Evolutionary conservation across 2,329 filamentous ascomycete genomes (phyloP), one percentile per base, ranked within the genome.

Genomic region (Aspergillus puulaauensis): DNA sequence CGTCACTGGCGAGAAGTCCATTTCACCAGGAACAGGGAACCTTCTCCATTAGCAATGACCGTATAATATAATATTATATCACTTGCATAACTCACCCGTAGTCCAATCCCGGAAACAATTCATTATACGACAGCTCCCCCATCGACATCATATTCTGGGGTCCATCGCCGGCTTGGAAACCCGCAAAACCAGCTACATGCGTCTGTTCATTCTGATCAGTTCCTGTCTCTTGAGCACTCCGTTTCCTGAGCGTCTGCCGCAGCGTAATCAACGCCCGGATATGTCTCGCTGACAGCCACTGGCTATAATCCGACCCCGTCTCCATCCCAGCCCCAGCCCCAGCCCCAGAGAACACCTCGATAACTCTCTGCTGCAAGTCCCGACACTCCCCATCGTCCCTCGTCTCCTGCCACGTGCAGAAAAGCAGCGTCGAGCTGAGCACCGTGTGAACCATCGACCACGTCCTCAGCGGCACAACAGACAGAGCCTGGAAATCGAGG

Each of bases 361-460:
- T 71, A 0, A 69, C 70, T n/a, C 49, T 56, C 40, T 72, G 69
- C 50, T 72, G 70, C 15, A 72, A 31, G 23, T 62, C 57, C 7
- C 63, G 66, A 41, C 69, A 72, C 48, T 70, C 68, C 1, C 60
- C 33, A 37, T 73, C 68, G 49, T 70, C 61, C 3, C 68, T 65
- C 1, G 70, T 69, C 48, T 71, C 70, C 47, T 70, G 66, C 70
- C 70, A 73, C n/a, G 71, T 68, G 21, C 68, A 72, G 11, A 73
- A 65, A 12, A 73, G 64, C 7, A 73, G 52, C 0, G 70, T 70
- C 3, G 70, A 73, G 46, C 70, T 72, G 0, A 73, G 56, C 1
- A 70, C 70, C 0, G 70, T 72, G 48, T 73, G 70, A 4, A 73
- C 66, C 70, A 73, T 73, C 2, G 70, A 73, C 70, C 70, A 73